These are phyloP conservation scores for Annulohypoxylon truncatum DNA, from an alignment of 2,329 filamentous ascomycete genomes.

Conservation along the genomic window DNA sequence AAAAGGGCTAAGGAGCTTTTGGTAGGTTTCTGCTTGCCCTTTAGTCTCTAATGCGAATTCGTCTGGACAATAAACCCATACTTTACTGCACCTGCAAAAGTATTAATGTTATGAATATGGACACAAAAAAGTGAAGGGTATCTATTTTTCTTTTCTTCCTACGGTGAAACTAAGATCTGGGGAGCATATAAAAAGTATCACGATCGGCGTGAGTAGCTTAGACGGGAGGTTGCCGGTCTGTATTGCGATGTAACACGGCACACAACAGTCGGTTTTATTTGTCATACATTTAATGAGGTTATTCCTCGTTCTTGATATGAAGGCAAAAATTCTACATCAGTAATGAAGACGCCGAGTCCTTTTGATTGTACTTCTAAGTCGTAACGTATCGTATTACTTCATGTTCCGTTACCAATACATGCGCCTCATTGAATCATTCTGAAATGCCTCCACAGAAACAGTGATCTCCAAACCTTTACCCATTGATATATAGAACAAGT, in stretches of 20 bases:
- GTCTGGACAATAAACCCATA: slow-evolving; percentile 68
- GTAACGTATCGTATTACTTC: slow-evolving; percentile 12
- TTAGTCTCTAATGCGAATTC: slow-evolving; percentile 68
- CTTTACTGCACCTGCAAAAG: slow-evolving; percentile 31
- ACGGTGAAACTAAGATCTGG: slow-evolving; percentile 2
- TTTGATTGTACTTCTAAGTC: not conserved
- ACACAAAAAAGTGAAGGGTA: not conserved
- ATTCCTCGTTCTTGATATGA: not conserved
- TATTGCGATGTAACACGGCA: not conserved
- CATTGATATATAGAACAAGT: not conserved
- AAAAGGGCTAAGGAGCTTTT: slow-evolving; percentile 57
- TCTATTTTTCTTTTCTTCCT: slow-evolving; percentile 1
- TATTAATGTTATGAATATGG: slow-evolving; percentile 15
- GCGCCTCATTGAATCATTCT: not conserved
- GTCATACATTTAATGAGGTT: not conserved
- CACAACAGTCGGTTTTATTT: not conserved
- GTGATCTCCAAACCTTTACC: not conserved
- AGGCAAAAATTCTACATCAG: not conserved
- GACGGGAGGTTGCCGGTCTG: not conserved
- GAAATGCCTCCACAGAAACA: not conserved
- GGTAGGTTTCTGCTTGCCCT: slow-evolving; percentile 62
- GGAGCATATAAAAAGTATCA: slow-evolving; percentile 12
- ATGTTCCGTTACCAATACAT: not conserved
- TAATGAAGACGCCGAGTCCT: not conserved
- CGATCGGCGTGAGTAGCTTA: not conserved